phyloP scores from a whole-genome alignment of 2,329 filamentous ascomycete genomes.

The Claviceps sp. region DNA sequence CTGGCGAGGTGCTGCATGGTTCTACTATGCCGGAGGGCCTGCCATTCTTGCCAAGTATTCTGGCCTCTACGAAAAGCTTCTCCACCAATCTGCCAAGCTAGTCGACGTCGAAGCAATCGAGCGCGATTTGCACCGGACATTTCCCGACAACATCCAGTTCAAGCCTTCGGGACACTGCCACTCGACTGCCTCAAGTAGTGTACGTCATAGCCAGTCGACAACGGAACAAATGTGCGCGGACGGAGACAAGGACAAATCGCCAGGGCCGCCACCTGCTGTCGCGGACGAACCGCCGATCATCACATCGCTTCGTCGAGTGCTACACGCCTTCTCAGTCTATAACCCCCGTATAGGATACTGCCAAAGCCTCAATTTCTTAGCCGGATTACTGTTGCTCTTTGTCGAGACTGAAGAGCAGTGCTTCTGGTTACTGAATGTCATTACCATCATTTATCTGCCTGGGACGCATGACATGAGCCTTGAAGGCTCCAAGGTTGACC shows the following conservation, averaged over 20 bases:
- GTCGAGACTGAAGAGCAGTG: conserved; percentile 77
- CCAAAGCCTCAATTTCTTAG: conserved; percentile 89
- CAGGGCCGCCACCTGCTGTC: conserved; percentile 18
- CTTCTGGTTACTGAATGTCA: conserved; percentile 87
- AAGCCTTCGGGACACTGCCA: conserved; percentile 43
- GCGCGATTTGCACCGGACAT: conserved; percentile 83
- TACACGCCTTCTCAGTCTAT: conserved; percentile 82
- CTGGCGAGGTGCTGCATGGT: conserved; percentile 93
- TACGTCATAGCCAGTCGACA: conserved; percentile 24
- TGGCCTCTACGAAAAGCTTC: conserved; percentile 61
- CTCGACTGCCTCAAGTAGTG: conserved; percentile 17
- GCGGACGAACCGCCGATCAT: conserved; percentile 63
- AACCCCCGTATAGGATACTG: conserved; percentile 90
- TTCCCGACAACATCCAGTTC: conserved; percentile 86
- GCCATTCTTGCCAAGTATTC: conserved; percentile 62
- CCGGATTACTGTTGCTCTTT: conserved; percentile 78
- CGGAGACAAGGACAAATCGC: conserved; percentile 17
- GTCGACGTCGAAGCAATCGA: conserved; percentile 84
- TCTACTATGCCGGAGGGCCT: conserved; percentile 85
- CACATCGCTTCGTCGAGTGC: conserved; percentile 65
- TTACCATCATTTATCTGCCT: conserved; percentile 76
- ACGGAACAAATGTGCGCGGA: conserved; percentile 18
- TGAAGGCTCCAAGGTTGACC: conserved; percentile 84
- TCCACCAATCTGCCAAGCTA: conserved; percentile 50
- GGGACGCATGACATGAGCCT: conserved; percentile 85